Base-by-base conservation (phyloP, 495 filamentous ascomycete species). In the Aspergillus haitiensis region DNA sequence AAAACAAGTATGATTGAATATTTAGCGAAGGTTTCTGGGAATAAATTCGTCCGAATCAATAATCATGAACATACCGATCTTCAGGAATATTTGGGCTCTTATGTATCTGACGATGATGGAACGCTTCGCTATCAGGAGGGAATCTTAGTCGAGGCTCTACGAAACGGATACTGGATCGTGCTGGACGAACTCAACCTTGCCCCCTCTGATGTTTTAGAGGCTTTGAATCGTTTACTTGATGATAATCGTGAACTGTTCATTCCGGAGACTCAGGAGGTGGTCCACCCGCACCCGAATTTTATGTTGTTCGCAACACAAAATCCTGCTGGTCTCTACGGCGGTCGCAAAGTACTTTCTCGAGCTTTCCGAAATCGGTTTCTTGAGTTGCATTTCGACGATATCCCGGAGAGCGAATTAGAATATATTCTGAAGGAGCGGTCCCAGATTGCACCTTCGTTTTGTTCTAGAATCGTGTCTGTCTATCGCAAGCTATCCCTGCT, bases 1-100 rank as follows among this genome's bases (percentile, higher is more conserved):
- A 99, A 99, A 73, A 99, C 95, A 0, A 97, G 93, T 69, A 97
- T 99, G 95, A 93, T 99, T 53, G 93, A 97, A 70, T 96, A 96
- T 69, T 82, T 99, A 33, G 95, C 95, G 6, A 94, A 94, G 69
- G 88, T 90, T 48, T 97, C 91, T 31, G 95, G 95, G 2, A 96
- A 99, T 66, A 93, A 91, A 66, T 98, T 97, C 64, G 91, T 99
- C 39, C 86, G 95, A 56, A 97, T 99, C 77, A 99, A 99, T 76
- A 99, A 99, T 66, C 95, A 99, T 70, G 95, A 99, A 64, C 93
- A 98, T 69, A 98, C 95, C 0, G 95, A 99, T 73, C 79, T 99
- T 33, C 95, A 99, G 71, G 95, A 99, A 69, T 99, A 99, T 67
- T 80, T 99, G 1, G 95, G 95, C 13, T 92, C 92, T 0, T 99